Base-by-base conservation (phyloP, 2,329 filamentous ascomycete species). In the Ceratocystis ficicola region DNA sequence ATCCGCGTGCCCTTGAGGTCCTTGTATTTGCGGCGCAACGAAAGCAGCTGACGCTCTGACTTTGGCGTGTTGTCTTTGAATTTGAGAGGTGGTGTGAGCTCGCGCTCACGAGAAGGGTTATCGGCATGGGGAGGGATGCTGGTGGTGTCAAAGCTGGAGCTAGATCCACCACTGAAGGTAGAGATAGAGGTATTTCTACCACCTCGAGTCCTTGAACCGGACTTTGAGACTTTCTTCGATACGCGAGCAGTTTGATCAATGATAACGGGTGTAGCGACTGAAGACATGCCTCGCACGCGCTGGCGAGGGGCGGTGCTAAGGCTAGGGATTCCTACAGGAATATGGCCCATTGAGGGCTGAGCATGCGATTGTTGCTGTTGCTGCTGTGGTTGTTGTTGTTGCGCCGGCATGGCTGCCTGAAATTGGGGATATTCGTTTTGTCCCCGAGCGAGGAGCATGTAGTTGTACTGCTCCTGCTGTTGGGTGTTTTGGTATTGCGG, bases 1-100 rank as follows among this genome's bases (percentile, higher is more conserved):
- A 84, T 84, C 44, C 81, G 80, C 69, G 81, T 81, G 17, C 82
- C 81, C 69, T 80, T 81, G 63, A 77, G 75, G 22, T 76, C 70
- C 17, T 76, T 73, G 69, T 78, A 76, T 28, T 76, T 71, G 71
- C 77, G 77, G 12, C 80, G 75, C n/a, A 80, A 75, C 30, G 79
- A 74, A 62, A 83, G 79, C 41, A 84, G 76, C 63, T 73, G 80
- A 25, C 75, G 75, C 67, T 81, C 78, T 44, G 81, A 77, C 1
- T 77, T 75, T 1, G 79, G 78, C 30, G 79, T 79, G 20, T 75
- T 75, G 25, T 74, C 72, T 65, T 78, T 78, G 55, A 83, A 74
- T 1, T 70, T 73, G 25, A 77, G 75, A 1, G 75, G 71, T 10
- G 65, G 44, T 5, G 48, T 44, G 50, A 12, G 15, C 50, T 28